Percentiles rank a stretch among this genome's conserved stretches.
phyloP scores from a whole-genome alignment of 2,329 filamentous ascomycete genomes.

The Polychaeton citri region DNA sequence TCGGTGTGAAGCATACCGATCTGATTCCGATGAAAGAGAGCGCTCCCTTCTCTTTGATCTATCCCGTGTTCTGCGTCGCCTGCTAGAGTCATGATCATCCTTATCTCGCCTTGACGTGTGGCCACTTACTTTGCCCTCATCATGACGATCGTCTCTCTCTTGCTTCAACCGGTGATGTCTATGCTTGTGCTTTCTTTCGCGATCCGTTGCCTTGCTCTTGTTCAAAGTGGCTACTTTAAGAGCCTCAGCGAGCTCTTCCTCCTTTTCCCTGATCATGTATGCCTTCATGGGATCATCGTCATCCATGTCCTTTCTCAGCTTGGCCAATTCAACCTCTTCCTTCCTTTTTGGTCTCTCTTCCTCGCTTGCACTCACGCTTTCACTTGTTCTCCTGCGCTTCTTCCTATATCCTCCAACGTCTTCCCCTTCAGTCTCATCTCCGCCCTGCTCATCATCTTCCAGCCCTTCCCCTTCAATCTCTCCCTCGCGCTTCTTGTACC shows the following conservation, averaged over 20 bases:
- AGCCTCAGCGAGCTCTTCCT: slow-evolving; percentile 68
- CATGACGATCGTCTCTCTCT: slow-evolving; percentile 7
- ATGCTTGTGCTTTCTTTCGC: slow-evolving; percentile 33
- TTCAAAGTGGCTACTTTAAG: slow-evolving; percentile 40
- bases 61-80: neutral
- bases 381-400: slow-evolving; percentile 30
- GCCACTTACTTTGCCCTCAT: slow-evolving; percentile 4
- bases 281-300: slow-evolving; percentile 97
- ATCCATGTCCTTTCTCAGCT: slow-evolving; percentile 59
- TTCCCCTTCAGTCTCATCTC: slow-evolving; percentile 26
- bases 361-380: slow-evolving; percentile 23
- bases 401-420: slow-evolving; percentile 29
- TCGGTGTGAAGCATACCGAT: neutral
- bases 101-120: slow-evolving; percentile 2
- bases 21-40: neutral
- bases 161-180: slow-evolving; percentile 22
- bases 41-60: neutral
- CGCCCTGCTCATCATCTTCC: slow-evolving; percentile 44
- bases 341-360: slow-evolving; percentile 50
- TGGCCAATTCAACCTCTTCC: slow-evolving; percentile 68
- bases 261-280: slow-evolving; percentile 81
- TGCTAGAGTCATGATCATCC: slow-evolving; percentile 1
- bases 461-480: slow-evolving; percentile 23
- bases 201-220: slow-evolving; percentile 32
- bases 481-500: slow-evolving; percentile 81